phyloP scores from a whole-genome alignment of 305 asterid genomes.

The Coffea humblotiana region DNA sequence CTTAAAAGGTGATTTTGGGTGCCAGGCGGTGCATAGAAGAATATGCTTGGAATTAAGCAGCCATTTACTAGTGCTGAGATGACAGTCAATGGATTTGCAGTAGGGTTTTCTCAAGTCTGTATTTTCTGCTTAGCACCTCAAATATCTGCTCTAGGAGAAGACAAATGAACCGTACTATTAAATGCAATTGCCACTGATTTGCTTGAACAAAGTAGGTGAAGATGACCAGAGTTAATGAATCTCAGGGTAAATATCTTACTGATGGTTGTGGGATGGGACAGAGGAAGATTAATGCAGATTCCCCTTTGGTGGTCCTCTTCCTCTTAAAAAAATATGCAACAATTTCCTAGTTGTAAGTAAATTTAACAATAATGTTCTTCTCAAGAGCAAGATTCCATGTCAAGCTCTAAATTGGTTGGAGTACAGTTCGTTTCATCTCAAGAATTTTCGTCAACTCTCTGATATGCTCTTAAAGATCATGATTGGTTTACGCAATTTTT shows the following conservation, averaged over 20 bases:
- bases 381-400: neutral
- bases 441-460: neutral
- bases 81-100: neutral
- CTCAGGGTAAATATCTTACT: neutral
- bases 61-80: neutral
- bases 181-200: neutral
- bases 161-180: neutral
- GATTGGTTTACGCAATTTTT: neutral
- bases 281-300: neutral
- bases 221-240: neutral
- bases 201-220: neutral
- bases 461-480: neutral
- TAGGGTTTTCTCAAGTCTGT: neutral
- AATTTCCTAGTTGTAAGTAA: no score
- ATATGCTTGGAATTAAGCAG: neutral
- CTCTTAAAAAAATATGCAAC: neutral
- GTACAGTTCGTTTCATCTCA: neutral
- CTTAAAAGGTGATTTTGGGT: neutral
- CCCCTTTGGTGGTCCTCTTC: neutral
- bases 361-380: no score
- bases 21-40: neutral
- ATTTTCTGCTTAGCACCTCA: neutral
- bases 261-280: neutral
- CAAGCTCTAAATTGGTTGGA: neutral
- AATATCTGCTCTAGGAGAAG: neutral